A percentile compares a stretch with the other conserved stretches of the same genome.
Conservation (phyloP, 306 rosid species). For the Senna siamea region DNA sequence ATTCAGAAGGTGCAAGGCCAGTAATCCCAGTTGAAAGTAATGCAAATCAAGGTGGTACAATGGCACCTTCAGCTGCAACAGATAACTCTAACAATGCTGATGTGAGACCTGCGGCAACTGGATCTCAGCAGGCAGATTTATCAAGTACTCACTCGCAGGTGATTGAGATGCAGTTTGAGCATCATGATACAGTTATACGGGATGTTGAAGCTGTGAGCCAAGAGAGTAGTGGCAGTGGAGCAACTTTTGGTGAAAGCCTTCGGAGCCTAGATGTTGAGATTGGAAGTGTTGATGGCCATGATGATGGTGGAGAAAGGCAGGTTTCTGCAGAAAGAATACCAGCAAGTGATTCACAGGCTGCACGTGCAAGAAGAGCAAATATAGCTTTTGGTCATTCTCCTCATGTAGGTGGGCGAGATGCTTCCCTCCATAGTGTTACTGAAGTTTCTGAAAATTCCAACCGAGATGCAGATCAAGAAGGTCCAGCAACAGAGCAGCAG, state of each 20-base stretch:
- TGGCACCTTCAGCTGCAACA: conserved; percentile 40
- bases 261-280: conserved; percentile 98
- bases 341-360: conserved; percentile 72
- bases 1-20: conserved; percentile 59
- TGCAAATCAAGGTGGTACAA: conserved; percentile 51
- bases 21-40: conserved; percentile 59
- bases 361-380: conserved; percentile 79
- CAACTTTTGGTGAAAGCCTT: conserved; percentile 98
- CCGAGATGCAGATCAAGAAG: conserved; percentile 88
- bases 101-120: conserved; percentile 58
- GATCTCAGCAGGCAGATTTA: conserved; percentile 56
- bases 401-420: conserved; percentile 74
- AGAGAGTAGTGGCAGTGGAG: conserved; percentile 99
- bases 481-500: conserved; percentile 80
- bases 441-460: conserved; percentile 97
- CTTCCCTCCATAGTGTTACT: conserved; percentile 89
- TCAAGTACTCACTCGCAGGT: conserved; percentile 59
- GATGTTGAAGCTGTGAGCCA: conserved; percentile 99
- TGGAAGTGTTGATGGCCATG: conserved; percentile 99
- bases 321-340: conserved; percentile 72
- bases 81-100: conserved; percentile 49
- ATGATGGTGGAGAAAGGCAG: conserved; percentile 92
- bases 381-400: conserved; percentile 59
- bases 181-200: conserved; percentile 71
- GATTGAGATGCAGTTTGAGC: conserved; percentile 90